phyloP scores from a whole-genome alignment of 106 monocot genomes.

The Acorus gramineus region DNA sequence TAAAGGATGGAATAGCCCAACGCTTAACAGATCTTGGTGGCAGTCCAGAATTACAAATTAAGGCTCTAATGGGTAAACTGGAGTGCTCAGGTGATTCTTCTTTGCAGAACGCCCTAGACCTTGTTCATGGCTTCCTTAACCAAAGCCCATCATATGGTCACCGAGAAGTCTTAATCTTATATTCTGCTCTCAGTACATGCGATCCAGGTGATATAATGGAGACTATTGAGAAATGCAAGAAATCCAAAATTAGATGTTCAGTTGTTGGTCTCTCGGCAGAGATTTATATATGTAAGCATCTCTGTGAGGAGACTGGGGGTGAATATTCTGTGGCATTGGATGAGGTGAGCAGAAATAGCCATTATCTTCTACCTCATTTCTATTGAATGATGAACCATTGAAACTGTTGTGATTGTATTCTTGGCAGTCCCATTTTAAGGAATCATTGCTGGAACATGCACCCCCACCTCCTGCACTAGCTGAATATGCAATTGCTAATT shows the following conservation, averaged over 20 bases:
- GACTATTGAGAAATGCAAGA: conserved; percentile 72
- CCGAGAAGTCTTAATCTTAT: conserved; percentile 89
- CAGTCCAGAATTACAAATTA: conserved; percentile 85
- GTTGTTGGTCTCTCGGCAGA: conserved; percentile 87
- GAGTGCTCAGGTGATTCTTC: conserved; percentile 93
- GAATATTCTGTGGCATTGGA: conserved; percentile 81
- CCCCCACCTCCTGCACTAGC: conserved; percentile 93
- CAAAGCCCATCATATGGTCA: conserved; percentile 86
- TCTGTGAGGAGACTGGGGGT: conserved; percentile 90
- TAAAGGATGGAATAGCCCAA: conserved; percentile 92
- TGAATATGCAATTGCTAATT: conserved; percentile 79
- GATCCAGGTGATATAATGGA: conserved; percentile 98
- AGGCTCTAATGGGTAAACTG: conserved; percentile 86
- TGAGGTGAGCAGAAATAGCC: conserved; percentile 35
- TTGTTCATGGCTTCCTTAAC: conserved; percentile 70
- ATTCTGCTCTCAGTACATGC: conserved; percentile 88
- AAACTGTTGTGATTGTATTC: conserved; percentile 1
- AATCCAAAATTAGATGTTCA: conserved; percentile 87
- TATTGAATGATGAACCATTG: too few relatives aligned
- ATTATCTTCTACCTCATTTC: conserved; percentile 4
- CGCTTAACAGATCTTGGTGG: conserved; percentile 87
- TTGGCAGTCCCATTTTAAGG: conserved; percentile 79
- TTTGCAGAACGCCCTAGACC: conserved; percentile 86
- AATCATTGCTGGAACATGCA: conserved; percentile 80
- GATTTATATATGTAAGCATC: conserved; percentile 80